Percentiles rank a stretch among this genome's conserved stretches.
phyloP scores from a whole-genome alignment of 345 rosid species.

The Populus nigra region DNA sequence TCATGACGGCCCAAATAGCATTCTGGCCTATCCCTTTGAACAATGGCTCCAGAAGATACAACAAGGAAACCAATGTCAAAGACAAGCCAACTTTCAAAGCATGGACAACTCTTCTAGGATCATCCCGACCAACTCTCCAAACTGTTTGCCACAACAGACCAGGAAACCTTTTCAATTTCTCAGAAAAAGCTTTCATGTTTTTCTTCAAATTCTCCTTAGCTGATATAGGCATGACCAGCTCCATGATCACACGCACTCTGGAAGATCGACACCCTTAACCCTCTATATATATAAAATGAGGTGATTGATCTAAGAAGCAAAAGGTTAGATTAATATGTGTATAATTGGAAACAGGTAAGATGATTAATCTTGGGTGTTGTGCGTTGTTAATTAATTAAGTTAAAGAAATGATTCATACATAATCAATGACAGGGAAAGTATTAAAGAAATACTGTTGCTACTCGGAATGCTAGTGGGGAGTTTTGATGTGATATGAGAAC shows the following conservation, averaged over 20 bases:
- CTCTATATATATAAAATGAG: not conserved
- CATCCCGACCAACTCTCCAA: constrained; percentile 60
- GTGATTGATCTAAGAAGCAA: not conserved
- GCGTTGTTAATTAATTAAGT: not conserved
- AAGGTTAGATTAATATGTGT: not conserved
- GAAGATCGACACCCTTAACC: not conserved
- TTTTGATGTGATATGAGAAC: constrained; percentile 10
- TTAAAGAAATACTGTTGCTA: not conserved
- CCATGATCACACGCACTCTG: not conserved
- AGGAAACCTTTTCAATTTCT: constrained; percentile 38
- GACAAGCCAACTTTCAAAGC: constrained; percentile 77
- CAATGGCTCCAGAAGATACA: constrained; percentile 64
- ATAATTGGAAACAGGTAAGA: not conserved
- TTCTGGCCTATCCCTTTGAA: constrained; percentile 53
- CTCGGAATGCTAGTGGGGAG: constrained; percentile 12
- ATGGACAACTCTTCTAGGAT: constrained; percentile 69
- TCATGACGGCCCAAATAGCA: constrained; percentile 85
- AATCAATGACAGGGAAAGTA: not conserved
- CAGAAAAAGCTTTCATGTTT: constrained; percentile 14
- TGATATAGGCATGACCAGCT: constrained; percentile 13
- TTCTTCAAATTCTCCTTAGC: constrained; percentile 26
- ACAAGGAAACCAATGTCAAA: constrained; percentile 60
- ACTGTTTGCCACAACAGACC: constrained; percentile 27
- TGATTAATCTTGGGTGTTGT: constrained; percentile 6
- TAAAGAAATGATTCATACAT: constrained; percentile 3